Base-by-base conservation (phyloP, 352 stramenopile genomes). In the Peronospora belbahrii region DNA sequence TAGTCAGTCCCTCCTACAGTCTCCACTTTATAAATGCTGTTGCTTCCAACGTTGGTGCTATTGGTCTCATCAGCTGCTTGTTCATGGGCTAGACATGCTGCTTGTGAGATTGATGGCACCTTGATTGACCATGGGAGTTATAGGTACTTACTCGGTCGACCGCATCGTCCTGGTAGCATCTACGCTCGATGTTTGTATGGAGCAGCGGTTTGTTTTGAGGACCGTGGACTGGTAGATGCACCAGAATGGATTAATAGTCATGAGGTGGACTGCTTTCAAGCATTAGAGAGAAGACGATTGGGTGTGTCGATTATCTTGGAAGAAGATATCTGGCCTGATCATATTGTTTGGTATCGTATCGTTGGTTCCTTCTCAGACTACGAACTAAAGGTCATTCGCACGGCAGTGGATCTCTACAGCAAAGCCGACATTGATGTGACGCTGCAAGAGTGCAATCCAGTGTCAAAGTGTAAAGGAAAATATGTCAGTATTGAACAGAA, bases 401-500 rank as follows among this genome's bases (percentile, higher is more conserved):
- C 68, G 13, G 74, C 70, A 0, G 70, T 85, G 43, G 59, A 63
- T 1, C 52, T 84, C 15, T 82, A 83, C 62, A 65, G 64, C 17
- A 61, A 70, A 14, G 75, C 64, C 0, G 74, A 83, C 24, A 63
- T 87, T 1, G 73, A 78, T 30, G 63, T 89, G 33, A 74, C 63
- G 13, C 64, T 89, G 36, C 39, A 83, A 28, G 74, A 84, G 56
- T 89, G 77, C 37, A 59, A 83, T 20, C 74, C 74, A 18, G 49
- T 63, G 22, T 49, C 66, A 10, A 62, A 73, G 6, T 89, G 77
- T 47, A 66, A 66, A 4, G 70, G 74, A 20, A 85, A 83, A 38
- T 87, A 87, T 31, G 68, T 85, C 18, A 75, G 71, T 51, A 83
- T 89, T 14, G 65, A 76, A 38, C 62, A 85, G 52, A 77, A 84